Evolutionary conservation across 345 rosid genomes (phyloP), one percentile per base, ranked within the genome.

Genomic region (Lagerstroemia speciosa): DNA sequence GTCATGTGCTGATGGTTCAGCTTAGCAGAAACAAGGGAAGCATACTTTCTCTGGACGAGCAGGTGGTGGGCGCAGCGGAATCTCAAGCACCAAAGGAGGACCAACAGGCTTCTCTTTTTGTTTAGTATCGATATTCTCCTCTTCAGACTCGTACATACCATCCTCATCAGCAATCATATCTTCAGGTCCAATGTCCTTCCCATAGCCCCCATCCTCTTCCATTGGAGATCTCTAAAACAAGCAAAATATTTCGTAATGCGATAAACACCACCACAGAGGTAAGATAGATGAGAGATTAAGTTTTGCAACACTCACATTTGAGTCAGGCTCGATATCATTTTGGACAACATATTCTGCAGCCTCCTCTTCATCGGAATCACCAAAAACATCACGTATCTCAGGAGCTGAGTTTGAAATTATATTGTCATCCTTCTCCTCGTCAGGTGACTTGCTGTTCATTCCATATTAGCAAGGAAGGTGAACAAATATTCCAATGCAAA

Each of bases 371-470:
- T 94, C 99, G 37, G 98, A 91, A 61, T 87, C 97, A 67, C 99
- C 99, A 82, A 94, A 94, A 53, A 94, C 99, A 83, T 94, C 95
- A 71, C 99, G 96, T 73, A 94, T 89, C 78, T 91, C 96, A 50
- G 87, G 90, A 24, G 87, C 87, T 27, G 97, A 79, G 31, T 78
- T 89, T 63, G 83, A 74, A 75, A 76, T 76, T 60, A 81, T 85
- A 73, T 76, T 68, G 66, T 75, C 90, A 74, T 85, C 90, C 85
- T 87, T 87, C 79, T 85, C 97, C 74, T 76, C 86, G 69, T 69
- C 84, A 50, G 81, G 89, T 31, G 92, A 89, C 64, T 79, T 83
- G 75, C 86, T 82, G 83, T 71, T 52, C 77, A 63, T 48, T 72
- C 69, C 52, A 41, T 62, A 50, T 66, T 6, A 46, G 64, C 46